Conservation (phyloP, 2,329 filamentous ascomycete species). For the Parafenestella ontariensis region DNA sequence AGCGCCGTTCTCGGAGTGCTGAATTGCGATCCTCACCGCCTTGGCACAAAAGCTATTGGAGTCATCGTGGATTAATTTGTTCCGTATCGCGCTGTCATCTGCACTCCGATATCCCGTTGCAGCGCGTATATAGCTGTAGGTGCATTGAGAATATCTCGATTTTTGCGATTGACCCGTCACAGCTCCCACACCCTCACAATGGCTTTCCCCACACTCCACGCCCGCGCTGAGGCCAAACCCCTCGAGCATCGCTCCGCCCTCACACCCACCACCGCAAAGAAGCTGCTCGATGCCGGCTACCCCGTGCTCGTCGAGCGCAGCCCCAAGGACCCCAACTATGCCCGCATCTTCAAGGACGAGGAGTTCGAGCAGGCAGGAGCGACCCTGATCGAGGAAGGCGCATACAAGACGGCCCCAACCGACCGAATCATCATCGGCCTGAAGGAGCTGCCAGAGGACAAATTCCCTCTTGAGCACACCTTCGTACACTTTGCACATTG, state of each 20-base stretch:
- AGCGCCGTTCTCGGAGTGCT: conserved; percentile 31
- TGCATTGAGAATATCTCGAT: neutral
- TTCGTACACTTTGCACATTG: conserved; percentile 53
- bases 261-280: conserved; percentile 49
- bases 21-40: conserved; percentile 4
- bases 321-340: conserved; percentile 46
- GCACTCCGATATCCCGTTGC: conserved; percentile 26
- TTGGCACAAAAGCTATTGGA: conserved; percentile 34
- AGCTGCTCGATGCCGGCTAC: conserved; percentile 52
- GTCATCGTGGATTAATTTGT: conserved; percentile 35
- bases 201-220: conserved; percentile 50
- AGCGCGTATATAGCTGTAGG: conserved; percentile 7
- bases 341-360: conserved; percentile 52
- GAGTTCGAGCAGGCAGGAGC: conserved; percentile 50
- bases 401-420: conserved; percentile 47
- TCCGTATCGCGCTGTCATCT: conserved; percentile 6
- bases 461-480: conserved; percentile 49
- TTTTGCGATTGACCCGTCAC: conserved; percentile 18
- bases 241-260: conserved; percentile 52
- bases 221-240: conserved; percentile 51
- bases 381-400: conserved; percentile 47
- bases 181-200: conserved; percentile 20
- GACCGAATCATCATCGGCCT: conserved; percentile 52
- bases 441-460: conserved; percentile 51
- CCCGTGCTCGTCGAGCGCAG: conserved; percentile 50